Percentiles rank a stretch among this genome's conserved stretches.
phyloP scores from a whole-genome alignment of 1,139 yeast species.

The Zygosaccharomyces pseudobailii region DNA sequence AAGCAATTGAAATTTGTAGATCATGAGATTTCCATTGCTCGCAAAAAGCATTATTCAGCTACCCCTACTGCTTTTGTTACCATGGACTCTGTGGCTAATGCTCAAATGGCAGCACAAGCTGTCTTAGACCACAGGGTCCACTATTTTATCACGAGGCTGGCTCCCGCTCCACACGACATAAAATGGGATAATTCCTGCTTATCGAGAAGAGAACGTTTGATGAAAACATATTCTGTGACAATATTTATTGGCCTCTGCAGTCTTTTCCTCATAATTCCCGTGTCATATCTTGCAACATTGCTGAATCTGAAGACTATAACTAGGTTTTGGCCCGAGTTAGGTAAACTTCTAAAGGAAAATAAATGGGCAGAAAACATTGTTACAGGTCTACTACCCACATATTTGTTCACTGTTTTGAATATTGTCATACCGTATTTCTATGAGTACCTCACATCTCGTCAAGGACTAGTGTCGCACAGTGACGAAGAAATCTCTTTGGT shows the following conservation, averaged over 20 bases:
- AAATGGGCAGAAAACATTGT: constrained; percentile 69
- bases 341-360: constrained; percentile 52
- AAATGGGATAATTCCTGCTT: constrained; percentile 70
- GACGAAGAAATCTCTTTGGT: constrained; percentile 72
- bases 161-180: constrained; percentile 79
- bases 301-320: constrained; percentile 66
- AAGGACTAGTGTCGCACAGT: constrained; percentile 69
- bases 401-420: constrained; percentile 65
- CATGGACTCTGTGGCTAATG: constrained; percentile 79
- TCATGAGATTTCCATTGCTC: constrained; percentile 53
- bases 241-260: constrained; percentile 57
- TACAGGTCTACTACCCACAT: constrained; percentile 72
- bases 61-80: constrained; percentile 74
- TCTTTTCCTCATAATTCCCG: constrained; percentile 62
- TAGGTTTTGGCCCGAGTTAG: constrained; percentile 70
- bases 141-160: constrained; percentile 61
- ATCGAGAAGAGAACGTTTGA: constrained; percentile 49
- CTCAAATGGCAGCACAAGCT: constrained; percentile 84
- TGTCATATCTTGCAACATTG: constrained; percentile 68
- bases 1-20: constrained; percentile 56
- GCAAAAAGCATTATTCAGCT: constrained; percentile 61
- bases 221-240: constrained; percentile 58
- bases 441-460: constrained; percentile 59
- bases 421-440: constrained; percentile 65
- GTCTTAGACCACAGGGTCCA: constrained; percentile 74